A percentile compares a stretch with the other conserved stretches of the same genome.
phyloP scores from a whole-genome alignment of 2,329 filamentous ascomycete genomes.

The Orbilia brochopaga region DNA sequence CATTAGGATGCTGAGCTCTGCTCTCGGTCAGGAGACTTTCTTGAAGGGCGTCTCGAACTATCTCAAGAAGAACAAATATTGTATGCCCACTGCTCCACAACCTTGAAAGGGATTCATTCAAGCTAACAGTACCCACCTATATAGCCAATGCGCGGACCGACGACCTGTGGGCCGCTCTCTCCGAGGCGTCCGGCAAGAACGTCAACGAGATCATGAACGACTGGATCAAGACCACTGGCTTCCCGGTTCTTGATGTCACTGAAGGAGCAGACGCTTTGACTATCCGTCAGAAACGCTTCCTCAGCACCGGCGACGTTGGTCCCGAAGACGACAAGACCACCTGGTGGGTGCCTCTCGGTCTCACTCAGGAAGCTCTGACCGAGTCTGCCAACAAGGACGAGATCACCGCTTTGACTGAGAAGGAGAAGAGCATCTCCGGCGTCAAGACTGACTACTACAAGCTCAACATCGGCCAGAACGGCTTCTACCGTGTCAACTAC shows the following conservation, averaged over 20 bases:
- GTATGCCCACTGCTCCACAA: conserved; percentile 60
- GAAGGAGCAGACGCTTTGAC: conserved; percentile 83
- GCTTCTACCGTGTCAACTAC: conserved; percentile 93
- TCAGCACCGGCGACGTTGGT: conserved; percentile 88
- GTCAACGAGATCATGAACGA: conserved; percentile 86
- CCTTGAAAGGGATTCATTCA: too few species aligned
- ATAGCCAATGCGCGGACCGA: conserved; percentile 78
- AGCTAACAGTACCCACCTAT: conserved; percentile 6
- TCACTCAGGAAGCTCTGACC: conserved; percentile 75
- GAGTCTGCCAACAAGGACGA: conserved; percentile 58
- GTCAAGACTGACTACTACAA: conserved; percentile 87
- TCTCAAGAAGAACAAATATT: conserved; percentile 84
- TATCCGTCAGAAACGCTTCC: conserved; percentile 84
- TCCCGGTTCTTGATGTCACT: conserved; percentile 83
- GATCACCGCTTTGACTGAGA: conserved; percentile 73
- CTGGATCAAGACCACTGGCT: conserved; percentile 95
- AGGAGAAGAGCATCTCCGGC: conserved; percentile 75
- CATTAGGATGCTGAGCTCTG: conserved; percentile 92
- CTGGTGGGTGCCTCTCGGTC: conserved; percentile 93
- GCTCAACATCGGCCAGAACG: conserved; percentile 85
- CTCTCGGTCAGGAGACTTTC: conserved; percentile 87
- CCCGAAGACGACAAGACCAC: conserved; percentile 86
- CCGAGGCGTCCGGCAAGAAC: conserved; percentile 84
- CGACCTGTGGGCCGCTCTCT: conserved; percentile 87
- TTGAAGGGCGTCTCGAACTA: conserved; percentile 88